These are phyloP conservation scores for Podospora pseudopauciseta DNA, from an alignment of 495 filamentous ascomycete genomes.

Conservation along the genomic window DNA sequence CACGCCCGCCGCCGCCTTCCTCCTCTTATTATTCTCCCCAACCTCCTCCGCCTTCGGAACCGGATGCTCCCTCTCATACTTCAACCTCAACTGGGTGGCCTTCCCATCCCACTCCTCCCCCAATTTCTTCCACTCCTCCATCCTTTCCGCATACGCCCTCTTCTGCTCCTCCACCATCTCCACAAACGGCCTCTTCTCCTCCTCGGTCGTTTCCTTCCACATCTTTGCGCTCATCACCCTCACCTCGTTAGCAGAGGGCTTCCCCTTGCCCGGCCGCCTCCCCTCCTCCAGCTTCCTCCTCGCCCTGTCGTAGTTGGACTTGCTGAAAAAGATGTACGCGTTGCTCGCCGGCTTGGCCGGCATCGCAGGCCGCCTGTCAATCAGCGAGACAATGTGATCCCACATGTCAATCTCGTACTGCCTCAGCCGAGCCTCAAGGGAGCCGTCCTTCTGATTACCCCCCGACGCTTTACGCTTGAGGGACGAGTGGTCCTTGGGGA, in stretches of 20 bases:
- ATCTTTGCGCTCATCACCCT: conserved; percentile 75
- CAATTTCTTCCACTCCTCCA: conserved; percentile 54
- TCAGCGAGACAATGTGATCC: conserved; percentile 59
- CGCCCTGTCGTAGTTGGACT: conserved; percentile 72
- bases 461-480: conserved; percentile 54
- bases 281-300: conserved; percentile 68
- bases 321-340: conserved; percentile 73
- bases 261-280: conserved; percentile 59
- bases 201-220: conserved; percentile 75
- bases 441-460: conserved; percentile 39
- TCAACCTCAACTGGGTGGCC: conserved; percentile 54
- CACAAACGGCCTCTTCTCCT: conserved; percentile 69
- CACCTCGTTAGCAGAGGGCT: conserved; percentile 73
- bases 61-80: conserved; percentile 62
- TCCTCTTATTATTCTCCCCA: background rate
- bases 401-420: conserved; percentile 72
- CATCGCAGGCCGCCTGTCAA: conserved; percentile 68
- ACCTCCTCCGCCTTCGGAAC: background rate
- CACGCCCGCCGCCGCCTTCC: conserved; percentile 32
- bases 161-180: conserved; percentile 67
- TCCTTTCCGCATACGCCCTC: conserved; percentile 53
- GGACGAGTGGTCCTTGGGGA: conserved; percentile 50
- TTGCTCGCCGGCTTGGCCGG: conserved; percentile 69
- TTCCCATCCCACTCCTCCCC: conserved; percentile 67
- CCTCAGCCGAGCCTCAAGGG: conserved; percentile 55